A percentile compares a stretch with the other conserved stretches of the same genome.
Evolutionary conservation across 2,329 filamentous ascomycete species (phyloP).

Genomic region (Monilinia fructicola): DNA sequence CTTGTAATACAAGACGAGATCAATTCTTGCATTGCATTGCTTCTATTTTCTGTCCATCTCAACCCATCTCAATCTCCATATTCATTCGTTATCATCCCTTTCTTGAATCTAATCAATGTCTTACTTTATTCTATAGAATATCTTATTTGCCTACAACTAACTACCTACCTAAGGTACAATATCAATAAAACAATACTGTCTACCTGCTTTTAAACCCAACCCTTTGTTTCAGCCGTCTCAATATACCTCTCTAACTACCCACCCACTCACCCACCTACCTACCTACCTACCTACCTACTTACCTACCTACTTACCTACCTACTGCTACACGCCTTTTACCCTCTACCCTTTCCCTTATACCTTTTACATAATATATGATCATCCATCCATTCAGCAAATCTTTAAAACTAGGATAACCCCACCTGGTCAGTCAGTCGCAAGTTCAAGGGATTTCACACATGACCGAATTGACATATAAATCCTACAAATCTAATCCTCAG

Average conservation of each 20-base stretch:
- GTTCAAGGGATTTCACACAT: slow-evolving; percentile 4
- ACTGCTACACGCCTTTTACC: too few relatives aligned
- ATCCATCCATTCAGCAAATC: slow-evolving; percentile 9
- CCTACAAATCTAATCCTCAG: slow-evolving; percentile 13
- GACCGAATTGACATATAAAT: slow-evolving; percentile 11
- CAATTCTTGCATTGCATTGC: neutral
- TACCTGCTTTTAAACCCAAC: neutral
- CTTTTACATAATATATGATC: slow-evolving; percentile 20
- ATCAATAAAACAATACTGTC: neutral
- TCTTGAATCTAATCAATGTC: neutral
- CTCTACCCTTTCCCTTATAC: neutral
- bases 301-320: neutral
- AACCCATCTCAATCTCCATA: neutral
- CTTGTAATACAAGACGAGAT: neutral
- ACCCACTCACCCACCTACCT: neutral
- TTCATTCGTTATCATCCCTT: slow-evolving; percentile 17
- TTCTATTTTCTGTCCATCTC: neutral
- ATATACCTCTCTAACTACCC: too few relatives aligned
- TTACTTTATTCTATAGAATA: neutral
- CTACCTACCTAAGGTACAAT: too few relatives aligned
- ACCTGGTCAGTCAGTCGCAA: slow-evolving; percentile 10
- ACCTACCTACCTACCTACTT: neutral
- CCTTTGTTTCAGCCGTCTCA: neutral
- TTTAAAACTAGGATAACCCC: slow-evolving; percentile 1
- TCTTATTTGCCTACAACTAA: too few relatives aligned